Conservation (phyloP, 2,329 filamentous ascomycete species). For the Trichophyton mentagrophytes region DNA sequence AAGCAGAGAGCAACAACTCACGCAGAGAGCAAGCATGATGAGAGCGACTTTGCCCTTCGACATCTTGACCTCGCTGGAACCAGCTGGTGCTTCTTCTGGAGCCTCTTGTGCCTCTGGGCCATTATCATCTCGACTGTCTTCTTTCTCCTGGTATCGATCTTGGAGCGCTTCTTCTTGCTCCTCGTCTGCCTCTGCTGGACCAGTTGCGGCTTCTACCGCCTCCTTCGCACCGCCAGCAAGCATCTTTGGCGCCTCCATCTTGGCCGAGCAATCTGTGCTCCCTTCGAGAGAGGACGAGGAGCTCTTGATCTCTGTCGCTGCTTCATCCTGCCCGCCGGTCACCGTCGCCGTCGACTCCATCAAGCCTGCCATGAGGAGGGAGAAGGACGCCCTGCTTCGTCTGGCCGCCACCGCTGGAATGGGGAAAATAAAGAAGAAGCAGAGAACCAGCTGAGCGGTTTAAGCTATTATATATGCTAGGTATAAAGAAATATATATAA, state of each 20-base stretch:
- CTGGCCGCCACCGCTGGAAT: neutral
- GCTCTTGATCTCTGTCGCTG: neutral
- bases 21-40: constrained; percentile 13
- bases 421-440: neutral
- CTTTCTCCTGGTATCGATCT: neutral
- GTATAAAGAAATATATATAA: too few species aligned
- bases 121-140: neutral
- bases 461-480: too few species aligned
- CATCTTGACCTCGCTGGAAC: constrained; percentile 5
- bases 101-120: too few species aligned
- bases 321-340: neutral
- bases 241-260: neutral
- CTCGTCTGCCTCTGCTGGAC: neutral
- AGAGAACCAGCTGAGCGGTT: too few species aligned
- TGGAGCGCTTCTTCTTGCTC: neutral
- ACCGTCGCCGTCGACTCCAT: neutral
- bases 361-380: neutral
- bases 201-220: neutral
- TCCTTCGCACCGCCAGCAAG: neutral
- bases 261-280: neutral
- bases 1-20: constrained; percentile 4
- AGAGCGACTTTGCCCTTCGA: constrained; percentile 11
- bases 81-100: neutral
- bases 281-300: neutral
- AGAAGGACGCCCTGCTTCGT: neutral